Evolutionary conservation across 495 filamentous ascomycete genomes (phyloP).

Genomic region (Xylaria acuta): DNA sequence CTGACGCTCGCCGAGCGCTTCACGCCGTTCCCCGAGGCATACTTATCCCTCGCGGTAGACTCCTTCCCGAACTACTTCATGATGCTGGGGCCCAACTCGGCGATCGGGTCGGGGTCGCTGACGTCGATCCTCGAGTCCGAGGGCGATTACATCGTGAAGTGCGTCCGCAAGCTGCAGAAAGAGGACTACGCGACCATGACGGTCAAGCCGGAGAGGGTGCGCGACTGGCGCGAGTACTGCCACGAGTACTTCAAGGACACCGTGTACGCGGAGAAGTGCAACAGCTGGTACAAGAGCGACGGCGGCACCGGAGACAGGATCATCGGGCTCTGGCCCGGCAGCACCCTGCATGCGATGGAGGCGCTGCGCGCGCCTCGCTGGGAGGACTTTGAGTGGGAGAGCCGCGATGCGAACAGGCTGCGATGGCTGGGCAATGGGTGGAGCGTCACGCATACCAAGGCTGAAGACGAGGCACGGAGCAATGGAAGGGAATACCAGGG

Average conservation of each 20-base stretch:
- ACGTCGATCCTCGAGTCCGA: constrained; percentile 63
- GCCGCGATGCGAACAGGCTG: constrained; percentile 41
- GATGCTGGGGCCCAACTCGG: constrained; percentile 65
- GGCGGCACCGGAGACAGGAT: constrained; percentile 43
- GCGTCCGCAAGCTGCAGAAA: constrained; percentile 69
- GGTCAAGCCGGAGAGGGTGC: constrained; percentile 59
- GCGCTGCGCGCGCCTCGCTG: constrained; percentile 50
- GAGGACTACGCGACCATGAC: constrained; percentile 68
- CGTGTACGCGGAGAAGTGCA: constrained; percentile 69
- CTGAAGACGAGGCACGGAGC: constrained; percentile 5
- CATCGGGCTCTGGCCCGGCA: constrained; percentile 51
- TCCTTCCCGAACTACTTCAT: constrained; percentile 72
- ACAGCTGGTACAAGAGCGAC: constrained; percentile 69
- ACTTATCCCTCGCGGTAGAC: constrained; percentile 68
- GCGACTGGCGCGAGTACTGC: constrained; percentile 66
- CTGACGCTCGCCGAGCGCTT: constrained; percentile 58
- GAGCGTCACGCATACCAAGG: constrained; percentile 49
- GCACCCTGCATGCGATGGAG: constrained; percentile 52
- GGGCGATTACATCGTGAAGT: constrained; percentile 66
- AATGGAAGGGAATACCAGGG: constrained; percentile 35
- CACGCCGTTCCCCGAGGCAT: constrained; percentile 62
- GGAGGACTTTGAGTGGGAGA: constrained; percentile 54
- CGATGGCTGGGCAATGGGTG: constrained; percentile 60
- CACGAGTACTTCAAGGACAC: constrained; percentile 69
- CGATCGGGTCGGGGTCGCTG: constrained; percentile 62